Conservation (phyloP, 768 basidiomycete genomes). For the Tephrocybe sp. region DNA sequence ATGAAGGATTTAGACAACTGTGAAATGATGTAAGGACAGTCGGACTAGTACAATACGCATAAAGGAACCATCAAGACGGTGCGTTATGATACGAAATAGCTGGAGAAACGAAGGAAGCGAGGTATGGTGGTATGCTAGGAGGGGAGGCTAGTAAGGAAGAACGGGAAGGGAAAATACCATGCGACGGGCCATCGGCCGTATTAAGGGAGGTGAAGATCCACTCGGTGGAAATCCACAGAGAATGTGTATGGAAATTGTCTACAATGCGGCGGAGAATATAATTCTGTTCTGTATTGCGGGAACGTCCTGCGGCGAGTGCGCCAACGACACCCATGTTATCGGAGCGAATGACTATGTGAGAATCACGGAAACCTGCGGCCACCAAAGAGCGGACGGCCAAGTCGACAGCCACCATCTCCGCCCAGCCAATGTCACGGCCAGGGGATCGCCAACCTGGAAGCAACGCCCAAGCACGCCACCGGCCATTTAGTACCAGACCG, state of each 20-base stretch:
- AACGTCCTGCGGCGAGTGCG: slow-evolving; percentile 27
- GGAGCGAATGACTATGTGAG: slow-evolving; percentile 23
- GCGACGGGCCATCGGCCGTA: too few species aligned
- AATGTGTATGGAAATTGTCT: background rate
- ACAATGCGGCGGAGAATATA: slow-evolving; percentile 20
- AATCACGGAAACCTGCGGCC: slow-evolving; percentile 5
- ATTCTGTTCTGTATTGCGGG: slow-evolving; percentile 29
- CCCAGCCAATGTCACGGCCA: slow-evolving; percentile 23
- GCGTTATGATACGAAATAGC: too few species aligned
- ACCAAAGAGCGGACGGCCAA: slow-evolving; percentile 18
- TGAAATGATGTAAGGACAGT: too few species aligned
- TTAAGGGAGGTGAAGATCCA: too few species aligned
- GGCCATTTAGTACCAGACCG: slow-evolving; percentile 7
- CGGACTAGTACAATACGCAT: too few species aligned
- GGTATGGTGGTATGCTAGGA: too few species aligned
- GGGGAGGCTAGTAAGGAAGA: too few species aligned
- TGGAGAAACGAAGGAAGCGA: too few species aligned
- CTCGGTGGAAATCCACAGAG: too few species aligned
- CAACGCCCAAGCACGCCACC: slow-evolving; percentile 21
- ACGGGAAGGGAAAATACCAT: too few species aligned
- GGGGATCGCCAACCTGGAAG: slow-evolving; percentile 13
- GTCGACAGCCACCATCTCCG: slow-evolving; percentile 24
- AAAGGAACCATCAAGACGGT: too few species aligned
- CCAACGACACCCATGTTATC: slow-evolving; percentile 38
- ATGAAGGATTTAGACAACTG: too few species aligned